Conservation (phyloP, 495 filamentous ascomycete genomes). For the Paragyromitra xinjiangensis region DNA sequence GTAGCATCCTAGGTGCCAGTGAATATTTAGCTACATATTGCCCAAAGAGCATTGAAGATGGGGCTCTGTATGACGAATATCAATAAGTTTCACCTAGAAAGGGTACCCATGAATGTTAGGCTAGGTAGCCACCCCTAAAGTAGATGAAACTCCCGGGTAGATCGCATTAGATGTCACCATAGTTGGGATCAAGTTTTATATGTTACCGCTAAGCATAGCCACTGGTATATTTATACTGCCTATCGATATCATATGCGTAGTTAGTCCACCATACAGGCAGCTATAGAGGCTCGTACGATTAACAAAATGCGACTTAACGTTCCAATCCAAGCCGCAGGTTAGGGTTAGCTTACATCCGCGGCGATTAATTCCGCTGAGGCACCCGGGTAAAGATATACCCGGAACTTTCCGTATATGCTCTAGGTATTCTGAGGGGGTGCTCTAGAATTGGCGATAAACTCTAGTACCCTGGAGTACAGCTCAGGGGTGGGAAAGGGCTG, state of each 20-base stretch:
- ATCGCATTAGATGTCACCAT: neutral
- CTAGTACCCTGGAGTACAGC: no score
- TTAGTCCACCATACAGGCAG: neutral
- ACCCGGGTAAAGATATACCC: neutral
- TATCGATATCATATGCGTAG: neutral
- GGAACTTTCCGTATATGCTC: neutral
- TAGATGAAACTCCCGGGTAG: neutral
- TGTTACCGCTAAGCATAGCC: no score
- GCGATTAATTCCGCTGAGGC: neutral
- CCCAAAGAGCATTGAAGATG: neutral
- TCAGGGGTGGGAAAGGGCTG: no score
- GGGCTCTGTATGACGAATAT: neutral
- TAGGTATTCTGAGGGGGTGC: no score
- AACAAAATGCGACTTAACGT: neutral
- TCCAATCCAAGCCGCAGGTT: neutral
- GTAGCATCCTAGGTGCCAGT: constrained; percentile 10
- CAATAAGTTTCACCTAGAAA: neutral
- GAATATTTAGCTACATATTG: neutral
- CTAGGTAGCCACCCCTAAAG: no score
- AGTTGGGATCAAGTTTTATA: no score
- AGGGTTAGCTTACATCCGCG: neutral
- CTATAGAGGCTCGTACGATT: neutral
- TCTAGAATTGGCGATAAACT: no score
- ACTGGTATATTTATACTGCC: no score
- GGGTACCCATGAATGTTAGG: neutral